These are phyloP conservation scores for Colletotrichum eremochloae DNA, from an alignment of 2,329 filamentous ascomycete species.

Conservation along the genomic window DNA sequence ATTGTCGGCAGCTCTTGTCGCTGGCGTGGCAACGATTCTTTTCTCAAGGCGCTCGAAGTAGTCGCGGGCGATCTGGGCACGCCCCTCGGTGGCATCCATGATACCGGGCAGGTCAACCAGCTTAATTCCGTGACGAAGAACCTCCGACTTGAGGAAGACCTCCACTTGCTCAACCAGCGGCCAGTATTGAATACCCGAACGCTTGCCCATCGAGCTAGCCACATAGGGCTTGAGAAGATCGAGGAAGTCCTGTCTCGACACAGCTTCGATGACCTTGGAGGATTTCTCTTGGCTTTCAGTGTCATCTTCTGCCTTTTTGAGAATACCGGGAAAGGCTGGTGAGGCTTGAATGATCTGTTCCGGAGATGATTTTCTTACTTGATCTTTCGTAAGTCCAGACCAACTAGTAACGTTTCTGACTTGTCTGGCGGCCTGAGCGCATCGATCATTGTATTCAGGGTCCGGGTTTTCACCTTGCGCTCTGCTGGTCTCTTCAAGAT, in stretches of 20 bases:
- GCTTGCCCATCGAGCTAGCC: constrained; percentile 15
- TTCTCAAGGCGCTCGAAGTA: constrained; percentile 35
- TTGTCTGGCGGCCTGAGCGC: constrained; percentile 13
- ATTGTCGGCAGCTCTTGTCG: constrained; percentile 42
- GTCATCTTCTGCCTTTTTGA: not conserved
- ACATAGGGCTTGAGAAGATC: constrained; percentile 34
- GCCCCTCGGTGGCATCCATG: constrained; percentile 38
- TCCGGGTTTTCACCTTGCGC: not conserved
- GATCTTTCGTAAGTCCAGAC: constrained; percentile 26
- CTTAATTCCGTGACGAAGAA: constrained; percentile 41
- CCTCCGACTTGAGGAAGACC: constrained; percentile 24
- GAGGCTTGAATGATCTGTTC: constrained; percentile 17
- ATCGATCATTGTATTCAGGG: not conserved
- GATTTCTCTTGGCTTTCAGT: not conserved
- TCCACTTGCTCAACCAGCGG: constrained; percentile 42
- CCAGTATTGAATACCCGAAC: constrained; percentile 22
- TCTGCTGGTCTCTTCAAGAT: constrained; percentile 12
- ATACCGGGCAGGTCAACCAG: constrained; percentile 43
- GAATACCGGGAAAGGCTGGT: not conserved
- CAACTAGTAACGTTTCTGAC: constrained; percentile 32
- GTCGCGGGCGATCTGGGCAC: constrained; percentile 29
- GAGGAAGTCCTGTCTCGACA: not conserved
- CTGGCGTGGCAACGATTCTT: constrained; percentile 36
- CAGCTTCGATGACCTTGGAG: not conserved
- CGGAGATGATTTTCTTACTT: not conserved